Conservation (phyloP, 495 filamentous ascomycete genomes). For the Cladorrhinum samala region DNA sequence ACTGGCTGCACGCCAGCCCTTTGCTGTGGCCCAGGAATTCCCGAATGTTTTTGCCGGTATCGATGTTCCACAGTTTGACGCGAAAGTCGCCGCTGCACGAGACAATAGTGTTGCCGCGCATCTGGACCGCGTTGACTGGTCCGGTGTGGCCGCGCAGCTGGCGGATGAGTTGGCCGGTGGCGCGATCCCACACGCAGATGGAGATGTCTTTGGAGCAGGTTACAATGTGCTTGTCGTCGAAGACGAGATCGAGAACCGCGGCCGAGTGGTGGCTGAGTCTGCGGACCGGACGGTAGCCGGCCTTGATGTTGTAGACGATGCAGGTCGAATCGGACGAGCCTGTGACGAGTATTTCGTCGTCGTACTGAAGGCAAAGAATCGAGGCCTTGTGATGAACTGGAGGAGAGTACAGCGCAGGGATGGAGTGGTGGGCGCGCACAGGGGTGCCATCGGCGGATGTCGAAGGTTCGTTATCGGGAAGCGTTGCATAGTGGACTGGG, state of each 20-base stretch:
- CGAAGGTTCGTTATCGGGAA: conserved; percentile 29
- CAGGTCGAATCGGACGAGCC: conserved; percentile 88
- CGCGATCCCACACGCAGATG: conserved; percentile 89
- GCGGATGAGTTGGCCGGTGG: conserved; percentile 63
- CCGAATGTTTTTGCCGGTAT: conserved; percentile 74
- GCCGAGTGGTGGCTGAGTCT: conserved; percentile 72
- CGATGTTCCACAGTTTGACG: conserved; percentile 91
- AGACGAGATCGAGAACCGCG: conserved; percentile 87
- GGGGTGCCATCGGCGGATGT: conserved; percentile 12
- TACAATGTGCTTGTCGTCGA: conserved; percentile 86
- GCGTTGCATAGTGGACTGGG: conserved; percentile 41
- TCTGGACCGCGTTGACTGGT: conserved; percentile 91
- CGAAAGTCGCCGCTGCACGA: conserved; percentile 88
- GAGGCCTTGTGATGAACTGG: conserved; percentile 71
- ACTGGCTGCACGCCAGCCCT: conserved; percentile 91
- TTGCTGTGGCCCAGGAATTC: conserved; percentile 82
- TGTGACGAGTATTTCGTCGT: conserved; percentile 85
- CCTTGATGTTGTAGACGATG: conserved; percentile 81
- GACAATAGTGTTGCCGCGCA: conserved; percentile 85
- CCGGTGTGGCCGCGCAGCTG: conserved; percentile 77
- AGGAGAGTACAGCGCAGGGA: conserved; percentile 43
- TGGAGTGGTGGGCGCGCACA: conserved; percentile 35
- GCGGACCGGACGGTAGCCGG: conserved; percentile 68
- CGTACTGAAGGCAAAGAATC: conserved; percentile 91
- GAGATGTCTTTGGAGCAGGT: conserved; percentile 92